Conservation (phyloP, 148 eudicot genomes). For the Heliamphora exappendiculata region DNA sequence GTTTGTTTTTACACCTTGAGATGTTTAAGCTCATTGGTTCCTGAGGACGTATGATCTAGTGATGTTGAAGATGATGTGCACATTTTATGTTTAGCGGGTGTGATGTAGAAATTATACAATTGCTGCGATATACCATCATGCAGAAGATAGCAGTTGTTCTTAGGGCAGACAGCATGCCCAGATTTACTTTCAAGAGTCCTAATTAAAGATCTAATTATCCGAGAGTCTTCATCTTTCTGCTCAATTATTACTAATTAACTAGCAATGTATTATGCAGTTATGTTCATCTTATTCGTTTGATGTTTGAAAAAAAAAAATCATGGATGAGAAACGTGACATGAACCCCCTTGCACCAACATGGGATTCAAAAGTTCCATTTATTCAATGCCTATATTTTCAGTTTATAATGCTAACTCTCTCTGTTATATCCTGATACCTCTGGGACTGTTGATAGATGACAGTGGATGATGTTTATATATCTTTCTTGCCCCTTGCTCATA, state of each 20-base stretch:
- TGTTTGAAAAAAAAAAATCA: neutral
- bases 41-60: neutral
- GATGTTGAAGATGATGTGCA: neutral
- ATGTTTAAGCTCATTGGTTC: neutral
- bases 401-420: neutral
- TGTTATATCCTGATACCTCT: constrained; percentile 10
- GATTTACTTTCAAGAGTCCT: no score
- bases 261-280: neutral
- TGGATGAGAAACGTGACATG: neutral
- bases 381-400: neutral
- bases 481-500: constrained; percentile 93
- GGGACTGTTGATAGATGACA: constrained; percentile 54
- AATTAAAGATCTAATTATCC: no score
- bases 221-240: neutral
- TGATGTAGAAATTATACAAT: neutral
- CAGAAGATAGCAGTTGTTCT: neutral
- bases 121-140: neutral
- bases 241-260: neutral
- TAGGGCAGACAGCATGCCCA: neutral
- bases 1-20: neutral
- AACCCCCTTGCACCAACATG: neutral
- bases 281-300: neutral
- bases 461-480: constrained; percentile 85
- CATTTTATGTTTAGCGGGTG: neutral
- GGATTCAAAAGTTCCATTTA: neutral